phyloP scores from a whole-genome alignment of 148 eudicot species.

The Diospyros kaki region DNA sequence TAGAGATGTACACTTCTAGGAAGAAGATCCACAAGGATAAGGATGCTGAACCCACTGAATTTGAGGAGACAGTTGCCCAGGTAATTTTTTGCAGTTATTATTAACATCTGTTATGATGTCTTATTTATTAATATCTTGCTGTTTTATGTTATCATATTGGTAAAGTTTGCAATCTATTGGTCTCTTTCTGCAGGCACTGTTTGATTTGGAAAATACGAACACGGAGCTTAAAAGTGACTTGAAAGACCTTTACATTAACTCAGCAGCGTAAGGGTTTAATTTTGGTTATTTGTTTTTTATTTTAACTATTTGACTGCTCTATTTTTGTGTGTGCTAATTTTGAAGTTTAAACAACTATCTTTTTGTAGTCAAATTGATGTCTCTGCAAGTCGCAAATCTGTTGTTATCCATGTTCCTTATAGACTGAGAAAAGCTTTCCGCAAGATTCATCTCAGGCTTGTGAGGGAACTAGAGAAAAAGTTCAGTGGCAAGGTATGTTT shows the following conservation, averaged over 20 bases:
- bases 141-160: too few relatives aligned
- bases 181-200: constrained; percentile 50
- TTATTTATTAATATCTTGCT: background rate
- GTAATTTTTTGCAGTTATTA: constrained; percentile 14
- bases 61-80: constrained; percentile 81
- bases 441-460: constrained; percentile 68
- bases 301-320: too few relatives aligned
- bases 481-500: constrained; percentile 83
- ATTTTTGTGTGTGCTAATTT: background rate
- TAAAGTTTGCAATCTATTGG: background rate
- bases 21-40: constrained; percentile 69
- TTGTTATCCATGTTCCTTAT: constrained; percentile 77
- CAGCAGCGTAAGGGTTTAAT: constrained; percentile 50
- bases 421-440: constrained; percentile 84
- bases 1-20: constrained; percentile 59
- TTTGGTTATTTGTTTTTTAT: background rate
- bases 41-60: constrained; percentile 62
- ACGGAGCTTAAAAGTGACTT: constrained; percentile 64
- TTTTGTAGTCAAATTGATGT: constrained; percentile 70
- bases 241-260: constrained; percentile 81
- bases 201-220: constrained; percentile 74
- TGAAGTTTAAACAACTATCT: background rate
- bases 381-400: constrained; percentile 71
- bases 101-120: background rate
- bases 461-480: constrained; percentile 92